Base-by-base conservation (phyloP, 352 stramenopile genomes). In the Phytophthora cajani region DNA sequence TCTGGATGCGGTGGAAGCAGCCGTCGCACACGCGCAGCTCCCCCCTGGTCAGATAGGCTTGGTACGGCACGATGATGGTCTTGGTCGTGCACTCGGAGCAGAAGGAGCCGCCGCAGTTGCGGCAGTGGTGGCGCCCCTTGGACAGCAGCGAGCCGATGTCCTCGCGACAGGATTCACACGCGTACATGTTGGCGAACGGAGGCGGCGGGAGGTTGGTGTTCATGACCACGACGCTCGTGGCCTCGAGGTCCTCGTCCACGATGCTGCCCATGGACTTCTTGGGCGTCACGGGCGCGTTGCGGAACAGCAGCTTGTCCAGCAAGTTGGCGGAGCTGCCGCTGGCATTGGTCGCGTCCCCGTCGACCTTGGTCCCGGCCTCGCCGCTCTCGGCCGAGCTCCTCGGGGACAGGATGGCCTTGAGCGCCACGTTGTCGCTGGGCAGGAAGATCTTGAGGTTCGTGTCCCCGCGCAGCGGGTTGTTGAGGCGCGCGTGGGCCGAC, bases 81-180 rank as follows among this genome's bases (percentile, higher is more conserved):
- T 90, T 84, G 19, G 73, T 67, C 1, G 85, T 89, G 60, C 87
- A 94, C 9, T 80, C 70, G 9, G 79, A 72, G 36, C 87, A 94
- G 55, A 92, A 94, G 2, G 87, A 93, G 40, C 85, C 82, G 5
- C 87, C 87, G 52, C 87, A 94, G 61, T 94, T 94, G 44, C 87
- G 84, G 53, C 87, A 94, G 69, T 94, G 87, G 68, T 94, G 87
- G 38, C 87, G 79, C 1, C 84, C 80, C 60, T 92, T 87, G 6
- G 74, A 80, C 51, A 94, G 67, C 62, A 94, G 40, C 25, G 87
- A 89, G 36, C 87, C 87, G 51, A 94, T 90, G 53, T 94, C 87
- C 1, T 91, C 80, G 27, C 80, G 81, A 74, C 84, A 92, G 14
- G 82, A 87, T 30, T 92, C 84, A 47, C 84, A 92, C 21, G 81